Percentiles rank a stretch among this genome's conserved stretches.
Conservation (phyloP, 2,329 filamentous ascomycete genomes). For the Aureobasidium leucospermi region DNA sequence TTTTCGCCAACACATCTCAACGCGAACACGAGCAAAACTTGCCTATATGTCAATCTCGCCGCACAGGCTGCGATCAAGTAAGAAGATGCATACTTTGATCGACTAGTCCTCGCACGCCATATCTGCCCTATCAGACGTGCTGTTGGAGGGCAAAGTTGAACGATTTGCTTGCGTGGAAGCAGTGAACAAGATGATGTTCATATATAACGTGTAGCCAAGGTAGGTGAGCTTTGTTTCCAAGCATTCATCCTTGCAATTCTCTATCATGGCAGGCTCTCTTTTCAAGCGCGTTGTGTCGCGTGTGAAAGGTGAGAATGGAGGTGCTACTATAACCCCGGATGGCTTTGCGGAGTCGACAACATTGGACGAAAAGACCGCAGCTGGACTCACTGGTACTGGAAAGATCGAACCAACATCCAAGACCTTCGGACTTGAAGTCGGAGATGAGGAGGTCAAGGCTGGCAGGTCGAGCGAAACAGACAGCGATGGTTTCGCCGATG, state of each 20-base stretch:
- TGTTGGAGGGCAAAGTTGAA: not conserved
- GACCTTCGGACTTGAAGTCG: constrained; percentile 10
- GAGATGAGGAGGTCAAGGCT: constrained; percentile 5
- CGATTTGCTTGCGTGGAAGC: not conserved
- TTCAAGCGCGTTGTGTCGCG: constrained; percentile 2
- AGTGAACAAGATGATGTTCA: not conserved
- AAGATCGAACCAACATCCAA: constrained; percentile 11
- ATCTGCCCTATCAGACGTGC: constrained; percentile 11
- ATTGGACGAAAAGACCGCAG: constrained; percentile 1
- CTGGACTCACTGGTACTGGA: constrained; percentile 6
- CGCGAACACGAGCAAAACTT: not conserved
- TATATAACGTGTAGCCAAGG: not conserved
- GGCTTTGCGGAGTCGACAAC: constrained; percentile 6
- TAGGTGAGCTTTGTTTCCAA: not conserved
- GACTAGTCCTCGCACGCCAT: constrained; percentile 2
- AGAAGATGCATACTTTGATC: not conserved
- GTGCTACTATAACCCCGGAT: not conserved
- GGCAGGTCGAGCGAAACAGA: constrained; percentile 10
- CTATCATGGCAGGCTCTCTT: not conserved
- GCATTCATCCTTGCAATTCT: not conserved
- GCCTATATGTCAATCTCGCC: not conserved
- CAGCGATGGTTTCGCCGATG: constrained; percentile 26
- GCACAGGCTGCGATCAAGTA: constrained; percentile 1
- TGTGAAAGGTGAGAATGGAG: not conserved
- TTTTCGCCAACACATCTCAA: not conserved